Evolutionary conservation across 2,329 filamentous ascomycete genomes (phyloP).

Genomic region (Fusarium decemcellulare): DNA sequence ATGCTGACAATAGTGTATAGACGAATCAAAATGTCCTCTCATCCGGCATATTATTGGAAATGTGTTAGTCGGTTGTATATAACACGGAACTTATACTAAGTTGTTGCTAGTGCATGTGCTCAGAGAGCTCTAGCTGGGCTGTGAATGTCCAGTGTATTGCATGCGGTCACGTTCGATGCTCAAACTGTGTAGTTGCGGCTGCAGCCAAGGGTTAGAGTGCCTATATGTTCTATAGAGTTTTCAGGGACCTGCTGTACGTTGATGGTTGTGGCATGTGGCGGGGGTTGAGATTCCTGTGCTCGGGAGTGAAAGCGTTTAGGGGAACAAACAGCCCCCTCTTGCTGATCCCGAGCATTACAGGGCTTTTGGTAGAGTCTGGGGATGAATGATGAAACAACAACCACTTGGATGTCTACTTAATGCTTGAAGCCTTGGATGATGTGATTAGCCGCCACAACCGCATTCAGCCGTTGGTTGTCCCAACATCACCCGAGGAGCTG

Average conservation of each 20-base stretch:
- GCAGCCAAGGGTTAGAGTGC: neutral
- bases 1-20: neutral
- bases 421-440: neutral
- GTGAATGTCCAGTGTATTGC: neutral
- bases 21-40: neutral
- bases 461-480: neutral
- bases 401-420: neutral
- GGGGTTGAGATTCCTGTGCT: neutral
- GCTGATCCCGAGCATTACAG: too few species aligned
- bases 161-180: slow-evolving; percentile 3
- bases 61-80: neutral
- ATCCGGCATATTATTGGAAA: slow-evolving; percentile 3
- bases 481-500: too few species aligned
- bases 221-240: too few species aligned
- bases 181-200: slow-evolving; percentile 2
- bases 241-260: neutral
- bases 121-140: slow-evolving; percentile 8
- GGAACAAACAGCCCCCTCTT: too few species aligned
- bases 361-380: too few species aligned
- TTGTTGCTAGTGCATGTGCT: slow-evolving; percentile 3
- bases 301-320: neutral
- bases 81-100: neutral
- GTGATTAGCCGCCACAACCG: neutral
- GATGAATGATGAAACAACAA: neutral
- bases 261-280: neutral